A percentile compares a stretch with the other conserved stretches of the same genome.
Evolutionary conservation across 2,329 filamentous ascomycete species (phyloP).

Genomic region (Beauveria sp.): DNA sequence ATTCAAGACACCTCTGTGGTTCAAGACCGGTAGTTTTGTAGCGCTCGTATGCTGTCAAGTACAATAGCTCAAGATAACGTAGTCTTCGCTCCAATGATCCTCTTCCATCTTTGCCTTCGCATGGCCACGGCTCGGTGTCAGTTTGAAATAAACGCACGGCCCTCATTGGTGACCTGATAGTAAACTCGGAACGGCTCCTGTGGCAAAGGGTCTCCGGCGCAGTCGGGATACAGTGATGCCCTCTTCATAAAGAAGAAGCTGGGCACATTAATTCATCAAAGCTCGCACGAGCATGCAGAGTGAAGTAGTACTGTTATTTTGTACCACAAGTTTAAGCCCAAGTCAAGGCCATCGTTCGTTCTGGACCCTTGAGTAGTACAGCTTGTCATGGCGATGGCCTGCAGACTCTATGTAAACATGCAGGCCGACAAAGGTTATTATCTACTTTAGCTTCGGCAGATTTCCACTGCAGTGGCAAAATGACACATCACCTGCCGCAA

Average conservation of each 20-base stretch:
- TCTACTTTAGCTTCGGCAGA: background rate
- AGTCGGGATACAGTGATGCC: no score
- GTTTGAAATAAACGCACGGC: background rate
- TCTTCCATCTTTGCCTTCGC: background rate
- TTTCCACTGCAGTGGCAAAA: background rate
- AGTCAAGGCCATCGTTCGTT: background rate
- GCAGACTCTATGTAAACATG: background rate
- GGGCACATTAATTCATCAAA: no score
- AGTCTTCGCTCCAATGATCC: background rate
- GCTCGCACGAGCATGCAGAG: background rate
- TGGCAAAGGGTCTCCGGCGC: background rate
- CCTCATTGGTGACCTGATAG: background rate
- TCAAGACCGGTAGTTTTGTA: background rate
- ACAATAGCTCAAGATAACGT: background rate
- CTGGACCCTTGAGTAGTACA: background rate
- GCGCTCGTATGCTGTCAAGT: background rate
- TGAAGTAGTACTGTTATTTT: background rate
- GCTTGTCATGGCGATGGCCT: background rate
- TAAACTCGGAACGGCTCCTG: background rate
- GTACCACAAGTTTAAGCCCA: background rate
- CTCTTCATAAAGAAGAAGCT: no score
- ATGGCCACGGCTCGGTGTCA: background rate
- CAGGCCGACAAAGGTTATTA: background rate
- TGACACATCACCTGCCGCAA: background rate
- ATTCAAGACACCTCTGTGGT: background rate